Conservation (phyloP, 2,329 filamentous ascomycete species). For the Stagonosporopsis rhizophila region DNA sequence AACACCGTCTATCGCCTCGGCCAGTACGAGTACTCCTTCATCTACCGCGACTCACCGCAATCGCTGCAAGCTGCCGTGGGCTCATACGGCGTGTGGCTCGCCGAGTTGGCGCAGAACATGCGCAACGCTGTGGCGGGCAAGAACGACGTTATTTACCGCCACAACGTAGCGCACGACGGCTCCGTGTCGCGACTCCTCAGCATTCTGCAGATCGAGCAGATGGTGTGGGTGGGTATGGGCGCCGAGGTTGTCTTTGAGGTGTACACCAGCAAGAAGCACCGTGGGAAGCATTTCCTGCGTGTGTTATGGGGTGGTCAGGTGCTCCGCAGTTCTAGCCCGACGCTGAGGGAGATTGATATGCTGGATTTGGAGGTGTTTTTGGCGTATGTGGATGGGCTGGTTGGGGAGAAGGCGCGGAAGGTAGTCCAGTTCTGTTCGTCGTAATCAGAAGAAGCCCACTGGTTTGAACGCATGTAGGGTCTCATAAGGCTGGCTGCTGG, state of each 20-base stretch:
- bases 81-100: slow-evolving; percentile 75
- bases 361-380: slow-evolving; percentile 69
- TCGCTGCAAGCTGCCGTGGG: slow-evolving; percentile 68
- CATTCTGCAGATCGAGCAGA: slow-evolving; percentile 73
- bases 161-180: slow-evolving; percentile 84
- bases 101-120: slow-evolving; percentile 72
- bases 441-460: background rate
- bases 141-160: slow-evolving; percentile 63
- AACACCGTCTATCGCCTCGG: slow-evolving; percentile 77
- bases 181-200: slow-evolving; percentile 71
- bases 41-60: slow-evolving; percentile 71
- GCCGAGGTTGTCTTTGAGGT: slow-evolving; percentile 80
- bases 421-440: slow-evolving; percentile 49
- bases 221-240: slow-evolving; percentile 89
- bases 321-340: slow-evolving; percentile 71
- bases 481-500: background rate
- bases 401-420: slow-evolving; percentile 60
- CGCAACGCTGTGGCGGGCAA: slow-evolving; percentile 50
- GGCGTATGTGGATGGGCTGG: slow-evolving; percentile 74
- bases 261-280: slow-evolving; percentile 48
- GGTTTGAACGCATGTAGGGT: background rate
- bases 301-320: slow-evolving; percentile 75
- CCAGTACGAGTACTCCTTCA: slow-evolving; percentile 80
- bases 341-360: slow-evolving; percentile 74
- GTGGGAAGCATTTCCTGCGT: slow-evolving; percentile 59